A percentile compares a stretch with the other conserved stretches of the same genome.
These are phyloP conservation scores for Diaporthe sp. DNA, from an alignment of 2,329 filamentous ascomycete genomes.

Conservation along the genomic window DNA sequence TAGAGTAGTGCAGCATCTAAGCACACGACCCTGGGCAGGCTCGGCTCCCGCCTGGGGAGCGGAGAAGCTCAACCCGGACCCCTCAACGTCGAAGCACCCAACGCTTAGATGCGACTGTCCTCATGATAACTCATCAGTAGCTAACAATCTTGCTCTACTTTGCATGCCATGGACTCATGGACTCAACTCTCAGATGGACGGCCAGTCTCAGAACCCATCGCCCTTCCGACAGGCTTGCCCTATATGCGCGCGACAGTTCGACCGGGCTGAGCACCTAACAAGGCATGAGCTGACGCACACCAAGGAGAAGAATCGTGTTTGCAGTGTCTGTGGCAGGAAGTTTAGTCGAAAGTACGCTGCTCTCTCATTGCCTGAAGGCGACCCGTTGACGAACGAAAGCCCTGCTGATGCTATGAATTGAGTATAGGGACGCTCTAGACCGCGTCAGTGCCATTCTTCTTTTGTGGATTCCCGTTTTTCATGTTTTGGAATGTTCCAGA, in stretches of 20 bases:
- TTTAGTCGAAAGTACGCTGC: slow-evolving; percentile 27
- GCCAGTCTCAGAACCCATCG: not conserved
- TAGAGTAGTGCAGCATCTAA: not conserved
- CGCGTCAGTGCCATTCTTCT: not conserved
- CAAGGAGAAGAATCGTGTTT: slow-evolving; percentile 25
- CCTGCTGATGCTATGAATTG: not conserved
- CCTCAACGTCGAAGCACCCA: not conserved
- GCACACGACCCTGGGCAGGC: too few relatives aligned
- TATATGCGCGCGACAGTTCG: slow-evolving; percentile 22
- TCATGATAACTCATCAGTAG: not conserved
- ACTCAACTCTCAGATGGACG: slow-evolving; percentile 3
- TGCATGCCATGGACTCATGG: not conserved
- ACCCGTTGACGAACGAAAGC: not conserved
- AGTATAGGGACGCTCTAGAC: slow-evolving; percentile 22
- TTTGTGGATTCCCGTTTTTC: too few relatives aligned
- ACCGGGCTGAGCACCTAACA: slow-evolving; percentile 29
- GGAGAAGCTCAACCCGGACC: slow-evolving; percentile 21
- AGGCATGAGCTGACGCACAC: slow-evolving; percentile 27
- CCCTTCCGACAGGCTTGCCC: slow-evolving; percentile 20
- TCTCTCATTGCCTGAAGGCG: not conserved
- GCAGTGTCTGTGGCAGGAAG: slow-evolving; percentile 25
- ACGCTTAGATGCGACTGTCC: too few relatives aligned
- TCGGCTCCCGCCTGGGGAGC: not conserved
- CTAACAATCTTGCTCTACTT: not conserved
- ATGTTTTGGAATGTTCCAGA: too few relatives aligned